Base-by-base conservation (phyloP, 768 basidiomycete species). In the Collybiopsis confluens region DNA sequence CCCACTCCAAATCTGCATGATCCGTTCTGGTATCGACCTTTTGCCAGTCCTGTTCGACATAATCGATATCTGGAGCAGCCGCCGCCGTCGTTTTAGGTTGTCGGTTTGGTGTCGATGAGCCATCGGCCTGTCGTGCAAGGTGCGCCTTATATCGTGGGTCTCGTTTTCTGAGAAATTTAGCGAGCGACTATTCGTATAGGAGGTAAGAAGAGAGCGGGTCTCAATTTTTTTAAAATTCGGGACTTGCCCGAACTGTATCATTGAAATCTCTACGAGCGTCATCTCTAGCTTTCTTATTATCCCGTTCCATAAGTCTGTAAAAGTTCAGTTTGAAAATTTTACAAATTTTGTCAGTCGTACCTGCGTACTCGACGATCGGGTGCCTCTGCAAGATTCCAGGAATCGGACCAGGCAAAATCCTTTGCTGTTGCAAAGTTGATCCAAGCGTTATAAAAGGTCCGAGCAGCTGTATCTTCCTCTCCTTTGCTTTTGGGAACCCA, bases 41-140 rank as follows among this genome's bases (percentile, higher is more conserved):
- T 67, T 98, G 93, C 96, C 96, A 98, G 18, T 86, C 86, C 66
- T 97, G 96, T 58, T 90, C 92, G 21, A 92, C 75, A 59, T 85
- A 97, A 13, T 67, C 63, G 11, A 70, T 71, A 8, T 67, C 70
- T 28, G 58, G 62, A 44, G 64, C 55, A 49, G 70, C 58, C 45
- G n/a, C 5, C 18, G 63, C 61, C 45, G n/a, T 10, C 18, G 63
- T 61, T 33, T 62, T 55, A 20, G 58, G 13, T 23, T 66, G 54
- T 30, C 64, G 62, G 20, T 62, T 56, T 6, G 72, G 63, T 41
- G 72, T 68, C 9, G 66, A 50, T 30, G 65, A 64, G 11, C 68
- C 66, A 20, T 74, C 69, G 9, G 69, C 66, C 56, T 79, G 78
- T 18, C 72, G 81, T 18, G 73, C 74, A 26, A 85, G 67, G 65